Percentiles rank a stretch among this genome's conserved stretches.
Evolutionary conservation across 176 grass and related monocot genomes (phyloP).

Genomic region (Bothriochloa decipiens): DNA sequence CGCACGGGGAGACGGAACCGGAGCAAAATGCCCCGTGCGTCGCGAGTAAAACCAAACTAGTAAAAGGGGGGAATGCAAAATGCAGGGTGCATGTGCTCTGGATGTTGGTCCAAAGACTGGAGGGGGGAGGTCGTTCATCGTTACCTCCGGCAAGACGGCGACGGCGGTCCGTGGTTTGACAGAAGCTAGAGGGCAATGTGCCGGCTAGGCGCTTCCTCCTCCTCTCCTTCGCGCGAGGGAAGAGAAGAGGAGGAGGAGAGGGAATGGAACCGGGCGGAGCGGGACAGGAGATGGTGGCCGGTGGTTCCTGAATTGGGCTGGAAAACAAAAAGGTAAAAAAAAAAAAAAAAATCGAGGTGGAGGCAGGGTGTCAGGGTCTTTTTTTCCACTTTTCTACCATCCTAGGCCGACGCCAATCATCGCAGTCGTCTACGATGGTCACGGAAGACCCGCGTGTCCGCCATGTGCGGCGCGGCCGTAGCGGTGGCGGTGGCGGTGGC

Average conservation of each 20-base stretch:
- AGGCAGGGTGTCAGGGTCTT: not conserved
- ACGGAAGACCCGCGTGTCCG: conserved; percentile 20
- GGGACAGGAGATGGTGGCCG: not conserved
- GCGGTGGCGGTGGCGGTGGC: not conserved
- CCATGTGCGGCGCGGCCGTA: conserved; percentile 24
- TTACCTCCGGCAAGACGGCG: conserved; percentile 35
- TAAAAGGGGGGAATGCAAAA: not conserved
- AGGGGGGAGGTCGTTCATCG: not conserved
- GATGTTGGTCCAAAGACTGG: not conserved
- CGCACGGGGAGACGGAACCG: not conserved
- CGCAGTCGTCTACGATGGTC: not conserved
- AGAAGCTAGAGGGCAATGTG: not conserved
- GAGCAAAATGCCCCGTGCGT: not conserved
- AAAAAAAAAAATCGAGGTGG: not conserved
- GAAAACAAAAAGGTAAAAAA: not conserved
- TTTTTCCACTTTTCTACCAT: conserved; percentile 19
- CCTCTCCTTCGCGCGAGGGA: conserved; percentile 35
- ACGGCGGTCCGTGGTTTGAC: too few relatives aligned
- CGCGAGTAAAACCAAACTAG: not conserved
- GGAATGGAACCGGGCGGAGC: not conserved
- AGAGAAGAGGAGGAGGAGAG: conserved; percentile 24
- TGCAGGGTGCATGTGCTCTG: not conserved
- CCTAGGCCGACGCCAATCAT: not conserved
- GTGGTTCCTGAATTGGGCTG: not conserved
- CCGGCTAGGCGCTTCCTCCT: conserved; percentile 7